These are phyloP conservation scores for Phytopythium sindhum DNA, from an alignment of 352 stramenopile species.

Conservation along the genomic window DNA sequence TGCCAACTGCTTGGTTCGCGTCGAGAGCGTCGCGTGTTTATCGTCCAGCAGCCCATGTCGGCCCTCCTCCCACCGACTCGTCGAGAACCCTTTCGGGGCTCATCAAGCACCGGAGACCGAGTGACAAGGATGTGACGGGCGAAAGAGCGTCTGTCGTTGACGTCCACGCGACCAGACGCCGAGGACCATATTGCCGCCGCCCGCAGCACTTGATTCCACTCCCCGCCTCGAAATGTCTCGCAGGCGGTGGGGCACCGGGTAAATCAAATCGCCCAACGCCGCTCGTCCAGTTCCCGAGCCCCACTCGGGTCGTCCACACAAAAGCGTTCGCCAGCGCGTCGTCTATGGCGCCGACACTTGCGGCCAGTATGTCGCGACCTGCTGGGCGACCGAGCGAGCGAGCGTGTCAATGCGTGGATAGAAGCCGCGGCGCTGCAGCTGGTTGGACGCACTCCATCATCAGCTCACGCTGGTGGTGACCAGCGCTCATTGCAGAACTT, in stretches of 20 bases:
- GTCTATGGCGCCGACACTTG: not conserved
- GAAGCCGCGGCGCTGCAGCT: not conserved
- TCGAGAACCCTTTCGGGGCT: too few relatives aligned
- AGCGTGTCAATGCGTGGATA: not conserved
- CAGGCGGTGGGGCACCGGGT: too few relatives aligned
- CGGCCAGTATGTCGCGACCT: not conserved
- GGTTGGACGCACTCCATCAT: not conserved
- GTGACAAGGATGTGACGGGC: slow-evolving; percentile 1
- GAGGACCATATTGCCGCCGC: not conserved
- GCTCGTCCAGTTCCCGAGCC: not conserved
- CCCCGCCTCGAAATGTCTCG: not conserved
- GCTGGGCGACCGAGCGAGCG: too few relatives aligned
- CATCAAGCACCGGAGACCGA: not conserved
- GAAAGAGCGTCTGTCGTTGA: not conserved
- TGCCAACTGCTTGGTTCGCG: not conserved
- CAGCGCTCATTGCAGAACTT: not conserved
- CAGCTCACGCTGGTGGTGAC: not conserved
- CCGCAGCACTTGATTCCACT: not conserved
- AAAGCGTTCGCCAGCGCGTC: not conserved
- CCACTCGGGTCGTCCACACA: not conserved
- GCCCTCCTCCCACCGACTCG: too few relatives aligned
- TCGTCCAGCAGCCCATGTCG: not conserved
- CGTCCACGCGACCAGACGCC: not conserved
- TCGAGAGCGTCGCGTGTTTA: not conserved
- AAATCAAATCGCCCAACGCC: too few relatives aligned